These are phyloP conservation scores for Anisodus tanguticus DNA, from an alignment of 257 asterid species.

Conservation along the genomic window DNA sequence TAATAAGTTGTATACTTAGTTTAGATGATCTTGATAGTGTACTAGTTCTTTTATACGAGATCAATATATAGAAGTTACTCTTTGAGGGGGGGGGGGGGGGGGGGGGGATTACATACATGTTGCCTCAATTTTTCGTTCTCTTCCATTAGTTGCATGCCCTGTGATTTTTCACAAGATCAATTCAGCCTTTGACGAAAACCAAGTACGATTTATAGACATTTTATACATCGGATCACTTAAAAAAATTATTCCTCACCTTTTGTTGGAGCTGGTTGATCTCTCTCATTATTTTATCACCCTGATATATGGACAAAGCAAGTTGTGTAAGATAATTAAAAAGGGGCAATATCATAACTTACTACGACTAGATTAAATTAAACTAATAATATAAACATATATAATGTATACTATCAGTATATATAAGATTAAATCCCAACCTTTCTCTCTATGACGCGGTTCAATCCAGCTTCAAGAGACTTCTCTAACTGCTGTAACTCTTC, in stretches of 20 bases:
- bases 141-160: constrained; percentile 76
- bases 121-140: constrained; percentile 64
- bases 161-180: constrained; percentile 16
- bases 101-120: constrained; percentile 45
- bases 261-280: constrained; percentile 78
- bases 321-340: not conserved
- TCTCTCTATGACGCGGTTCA: constrained; percentile 65
- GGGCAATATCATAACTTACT: not conserved
- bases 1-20: too few relatives aligned
- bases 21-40: not conserved
- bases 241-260: constrained; percentile 43
- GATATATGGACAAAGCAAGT: constrained; percentile 19
- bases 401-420: not conserved
- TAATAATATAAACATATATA: constrained; percentile 41
- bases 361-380: not conserved
- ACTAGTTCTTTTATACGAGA: too few relatives aligned
- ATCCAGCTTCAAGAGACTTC: constrained; percentile 71
- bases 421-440: constrained; percentile 47
- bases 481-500: constrained; percentile 80
- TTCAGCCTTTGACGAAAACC: not conserved
- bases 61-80: not conserved
- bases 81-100: too few relatives aligned
- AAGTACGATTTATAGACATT: not conserved
- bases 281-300: constrained; percentile 74
- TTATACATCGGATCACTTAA: not conserved